Conservation (phyloP, 2,329 filamentous ascomycete species). For the Aspergillus oerlinghausenensis region DNA sequence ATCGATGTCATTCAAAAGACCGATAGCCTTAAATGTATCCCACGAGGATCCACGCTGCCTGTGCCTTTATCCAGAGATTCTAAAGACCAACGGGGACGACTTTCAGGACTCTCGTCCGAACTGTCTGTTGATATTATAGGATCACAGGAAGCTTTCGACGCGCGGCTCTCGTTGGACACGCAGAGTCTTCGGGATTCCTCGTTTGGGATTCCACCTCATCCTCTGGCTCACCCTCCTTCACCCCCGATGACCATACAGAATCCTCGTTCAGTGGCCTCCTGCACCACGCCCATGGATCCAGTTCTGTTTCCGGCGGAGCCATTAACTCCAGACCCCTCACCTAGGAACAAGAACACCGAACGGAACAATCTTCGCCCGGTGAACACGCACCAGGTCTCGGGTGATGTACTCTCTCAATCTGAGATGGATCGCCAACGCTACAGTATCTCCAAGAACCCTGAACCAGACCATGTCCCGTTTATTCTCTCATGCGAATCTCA, state of each 20-base stretch:
- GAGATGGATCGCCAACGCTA: conserved; percentile 21
- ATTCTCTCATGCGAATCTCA: conserved; percentile 60
- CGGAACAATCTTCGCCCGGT: conserved; percentile 14
- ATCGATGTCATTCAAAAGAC: conserved; percentile 49
- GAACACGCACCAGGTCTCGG: conserved; percentile 27
- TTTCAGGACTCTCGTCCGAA: conserved; percentile 51
- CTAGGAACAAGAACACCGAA: conserved; percentile 21
- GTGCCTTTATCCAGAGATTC: conserved; percentile 19
- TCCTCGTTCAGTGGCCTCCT: conserved; percentile 31
- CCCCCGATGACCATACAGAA: conserved; percentile 43
- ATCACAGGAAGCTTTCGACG: conserved; percentile 28
- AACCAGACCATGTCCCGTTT: conserved; percentile 54
- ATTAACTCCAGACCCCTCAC: conserved; percentile 43
- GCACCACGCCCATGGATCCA: conserved; percentile 27
- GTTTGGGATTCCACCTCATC: conserved; percentile 40
- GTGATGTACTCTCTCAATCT: conserved; percentile 31
- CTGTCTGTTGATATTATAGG: conserved; percentile 50
- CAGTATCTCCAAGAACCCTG: conserved; percentile 6
- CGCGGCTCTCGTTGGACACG: conserved; percentile 29
- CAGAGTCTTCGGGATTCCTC: conserved; percentile 34
- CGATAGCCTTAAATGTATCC: conserved; percentile 48
- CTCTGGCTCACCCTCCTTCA: conserved; percentile 44
- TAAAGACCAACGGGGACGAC: conserved; percentile 45
- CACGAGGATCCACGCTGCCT: conserved; percentile 40
- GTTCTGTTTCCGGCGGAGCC: conserved; percentile 32